Evolutionary conservation across 2,329 filamentous ascomycete genomes (phyloP).

Genomic region (Neonectria coccinea): DNA sequence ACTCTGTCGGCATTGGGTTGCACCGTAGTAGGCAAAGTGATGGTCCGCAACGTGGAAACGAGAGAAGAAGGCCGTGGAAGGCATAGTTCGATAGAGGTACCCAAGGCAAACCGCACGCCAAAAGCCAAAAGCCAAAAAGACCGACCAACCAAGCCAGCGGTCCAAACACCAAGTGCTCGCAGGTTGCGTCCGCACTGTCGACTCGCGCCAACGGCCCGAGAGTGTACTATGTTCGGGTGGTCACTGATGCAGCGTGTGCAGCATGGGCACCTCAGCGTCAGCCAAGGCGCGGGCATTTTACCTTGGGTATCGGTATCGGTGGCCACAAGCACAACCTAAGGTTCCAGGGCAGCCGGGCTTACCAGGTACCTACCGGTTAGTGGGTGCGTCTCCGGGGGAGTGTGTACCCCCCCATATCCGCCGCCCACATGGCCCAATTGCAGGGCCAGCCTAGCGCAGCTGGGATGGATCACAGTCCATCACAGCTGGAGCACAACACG

Average conservation of each 20-base stretch:
- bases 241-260: slow-evolving; percentile 32
- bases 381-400: slow-evolving; percentile 6
- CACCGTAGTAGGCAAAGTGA: slow-evolving; percentile 1
- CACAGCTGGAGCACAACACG: slow-evolving; percentile 3
- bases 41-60: slow-evolving; percentile 17
- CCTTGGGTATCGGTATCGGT: slow-evolving; percentile 27
- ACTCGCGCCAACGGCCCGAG: slow-evolving; percentile 45
- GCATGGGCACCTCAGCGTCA: slow-evolving; percentile 30
- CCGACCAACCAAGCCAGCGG: slow-evolving; percentile 36
- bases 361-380: slow-evolving; percentile 16
- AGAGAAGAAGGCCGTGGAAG: slow-evolving; percentile 26
- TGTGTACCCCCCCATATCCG: slow-evolving; percentile 17
- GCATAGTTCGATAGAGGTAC: slow-evolving; percentile 18
- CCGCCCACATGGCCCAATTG: slow-evolving; percentile 20
- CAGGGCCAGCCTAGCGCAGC: slow-evolving; percentile 19
- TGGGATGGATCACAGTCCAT: slow-evolving; percentile 7
- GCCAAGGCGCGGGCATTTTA: slow-evolving; percentile 28
- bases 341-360: slow-evolving; percentile 13
- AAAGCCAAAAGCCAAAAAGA: slow-evolving; percentile 30
- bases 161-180: slow-evolving; percentile 42
- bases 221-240: slow-evolving; percentile 24
- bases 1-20: slow-evolving; percentile 17
- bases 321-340: slow-evolving; percentile 20
- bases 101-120: slow-evolving; percentile 34
- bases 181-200: slow-evolving; percentile 41